Evolutionary conservation across 306 rosid species (phyloP), one percentile per base, ranked within the genome.

Genomic region (Rosa lucieae): DNA sequence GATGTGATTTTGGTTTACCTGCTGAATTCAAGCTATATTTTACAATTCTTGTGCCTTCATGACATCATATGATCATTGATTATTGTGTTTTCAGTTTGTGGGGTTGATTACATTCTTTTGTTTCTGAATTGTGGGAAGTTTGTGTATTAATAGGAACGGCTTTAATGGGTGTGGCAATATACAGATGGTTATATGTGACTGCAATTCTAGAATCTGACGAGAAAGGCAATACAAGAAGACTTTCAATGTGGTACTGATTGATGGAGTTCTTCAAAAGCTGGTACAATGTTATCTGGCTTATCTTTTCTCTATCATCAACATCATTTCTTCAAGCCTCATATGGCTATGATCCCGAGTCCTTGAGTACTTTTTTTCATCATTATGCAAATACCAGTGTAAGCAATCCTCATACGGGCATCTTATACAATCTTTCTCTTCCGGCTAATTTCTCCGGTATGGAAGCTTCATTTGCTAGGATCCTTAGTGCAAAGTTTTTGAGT

Each of bases 371-470:
- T 42, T 66, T 91, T 78, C 79, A 79, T 80, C 88, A 88, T 70
- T 75, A 74, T 12, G 92, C 83, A 26, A 86, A 77, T 65, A 52
- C 62, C 40, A 59, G 56, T 49, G 63, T 82, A 67, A 9, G 17
- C 46, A 83, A 77, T 37, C 91, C 91, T 15, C 82, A 49, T 65
- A 89, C 96, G 46, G 97, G 94, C 67, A 56, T 51, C 59, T 20
- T 89, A 8, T 91, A 91, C 88, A 81, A 85, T 8, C 67, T 91
- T 49, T 43, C 90, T 70, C 87, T 92, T 47, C 97, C 97, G 52
- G 43, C 96, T 12, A 91, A 95, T 80, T 88, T 87, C 82, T 85
- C 96, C 2, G 97, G 96, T 37, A 90, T 95, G 76, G 56, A 89
- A 72, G 76, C 83, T 73, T 84, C 90, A 3, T 87, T 81, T 48